Percentiles rank a stretch among this genome's conserved stretches.
Evolutionary conservation across 2,329 filamentous ascomycete genomes (phyloP).

Genomic region (Ambrosiella xylebori): DNA sequence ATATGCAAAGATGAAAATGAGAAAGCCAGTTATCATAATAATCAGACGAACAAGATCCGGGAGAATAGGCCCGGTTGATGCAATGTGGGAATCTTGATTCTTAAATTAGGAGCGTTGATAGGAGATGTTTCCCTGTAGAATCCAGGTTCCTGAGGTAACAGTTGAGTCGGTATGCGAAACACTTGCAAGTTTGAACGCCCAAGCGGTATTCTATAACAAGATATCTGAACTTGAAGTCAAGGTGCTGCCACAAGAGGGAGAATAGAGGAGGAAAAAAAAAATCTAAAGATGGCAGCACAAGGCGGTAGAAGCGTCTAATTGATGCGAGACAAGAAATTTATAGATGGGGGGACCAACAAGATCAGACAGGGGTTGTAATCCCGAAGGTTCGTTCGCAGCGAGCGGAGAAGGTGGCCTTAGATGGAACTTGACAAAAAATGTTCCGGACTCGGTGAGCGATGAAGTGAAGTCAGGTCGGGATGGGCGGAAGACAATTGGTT

Average conservation of each 20-base stretch:
- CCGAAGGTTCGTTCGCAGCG: no score
- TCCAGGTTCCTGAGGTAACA: conserved; percentile 1
- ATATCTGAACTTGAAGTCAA: not conserved
- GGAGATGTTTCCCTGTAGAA: not conserved
- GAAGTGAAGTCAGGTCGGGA: not conserved
- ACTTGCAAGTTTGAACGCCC: conserved; percentile 2
- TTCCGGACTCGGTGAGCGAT: no score
- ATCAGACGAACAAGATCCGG: not conserved
- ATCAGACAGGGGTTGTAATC: no score
- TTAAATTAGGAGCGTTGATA: not conserved
- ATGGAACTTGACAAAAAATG: no score
- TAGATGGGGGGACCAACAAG: not conserved
- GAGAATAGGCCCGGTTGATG: not conserved
- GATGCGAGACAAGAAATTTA: not conserved
- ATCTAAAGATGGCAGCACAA: not conserved
- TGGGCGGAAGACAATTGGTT: not conserved
- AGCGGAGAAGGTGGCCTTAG: no score
- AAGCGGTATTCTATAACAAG: not conserved
- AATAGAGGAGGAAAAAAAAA: not conserved
- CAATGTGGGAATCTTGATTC: not conserved
- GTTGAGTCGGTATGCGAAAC: conserved; percentile 2
- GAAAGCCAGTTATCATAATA: not conserved
- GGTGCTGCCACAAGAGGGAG: not conserved
- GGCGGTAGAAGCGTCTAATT: not conserved
- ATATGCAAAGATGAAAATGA: not conserved